phyloP scores from a whole-genome alignment of 2,329 filamentous ascomycete species.

The Fusarium coicis region DNA sequence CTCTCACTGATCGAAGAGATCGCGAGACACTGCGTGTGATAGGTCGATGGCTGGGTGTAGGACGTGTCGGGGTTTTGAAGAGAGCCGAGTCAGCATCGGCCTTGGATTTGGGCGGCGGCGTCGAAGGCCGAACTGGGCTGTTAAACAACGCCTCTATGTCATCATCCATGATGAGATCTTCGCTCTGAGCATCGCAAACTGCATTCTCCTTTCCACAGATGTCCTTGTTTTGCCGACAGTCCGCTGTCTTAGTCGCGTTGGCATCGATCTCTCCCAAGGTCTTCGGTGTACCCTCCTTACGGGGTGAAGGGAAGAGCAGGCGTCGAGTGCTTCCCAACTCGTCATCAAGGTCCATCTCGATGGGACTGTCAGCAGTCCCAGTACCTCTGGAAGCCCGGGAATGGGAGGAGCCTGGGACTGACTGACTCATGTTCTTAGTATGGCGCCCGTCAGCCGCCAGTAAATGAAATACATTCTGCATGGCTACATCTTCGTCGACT shows the following conservation, averaged over 20 bases:
- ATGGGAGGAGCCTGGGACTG: constrained; percentile 58
- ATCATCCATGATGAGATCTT: constrained; percentile 54
- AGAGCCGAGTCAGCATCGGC: constrained; percentile 51
- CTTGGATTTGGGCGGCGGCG: constrained; percentile 62
- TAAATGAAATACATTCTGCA: constrained; percentile 13
- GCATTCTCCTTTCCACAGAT: constrained; percentile 59
- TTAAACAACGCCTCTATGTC: constrained; percentile 75
- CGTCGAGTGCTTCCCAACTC: constrained; percentile 69
- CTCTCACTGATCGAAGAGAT: constrained; percentile 61
- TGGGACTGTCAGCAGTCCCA: constrained; percentile 67
- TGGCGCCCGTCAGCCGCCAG: constrained; percentile 3
- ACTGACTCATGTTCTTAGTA: constrained; percentile 33
- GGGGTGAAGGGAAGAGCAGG: constrained; percentile 80
- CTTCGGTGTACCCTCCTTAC: constrained; percentile 71
- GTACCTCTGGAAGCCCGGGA: constrained; percentile 65
- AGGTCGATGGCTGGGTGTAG: constrained; percentile 69
- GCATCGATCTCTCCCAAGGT: constrained; percentile 67
- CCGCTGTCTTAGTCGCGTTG: constrained; percentile 61
- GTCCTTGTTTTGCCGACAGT: constrained; percentile 52
- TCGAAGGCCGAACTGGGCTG: constrained; percentile 62
- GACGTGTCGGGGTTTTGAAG: constrained; percentile 72
- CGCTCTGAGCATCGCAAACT: constrained; percentile 55
- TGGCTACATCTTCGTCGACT: neutral
- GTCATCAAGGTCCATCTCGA: constrained; percentile 61
- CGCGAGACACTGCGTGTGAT: constrained; percentile 70